A percentile compares a stretch with the other conserved stretches of the same genome.
Evolutionary conservation across 768 basidiomycete species (phyloP).

Genomic region (Russula earlei): DNA sequence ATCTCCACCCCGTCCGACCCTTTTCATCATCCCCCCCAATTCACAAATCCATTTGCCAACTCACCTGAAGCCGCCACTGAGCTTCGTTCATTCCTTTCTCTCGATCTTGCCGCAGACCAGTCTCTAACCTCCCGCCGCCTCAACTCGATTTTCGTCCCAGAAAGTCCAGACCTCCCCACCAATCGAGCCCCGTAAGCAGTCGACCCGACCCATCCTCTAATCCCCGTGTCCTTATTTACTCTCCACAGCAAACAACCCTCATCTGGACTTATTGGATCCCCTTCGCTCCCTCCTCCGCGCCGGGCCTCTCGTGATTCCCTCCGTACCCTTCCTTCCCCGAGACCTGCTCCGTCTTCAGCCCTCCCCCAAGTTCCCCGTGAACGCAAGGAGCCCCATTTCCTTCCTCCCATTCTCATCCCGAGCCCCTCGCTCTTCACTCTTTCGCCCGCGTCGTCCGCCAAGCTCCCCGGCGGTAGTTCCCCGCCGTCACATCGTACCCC

Average conservation of each 20-base stretch:
- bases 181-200: not conserved
- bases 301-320: conserved; percentile 35
- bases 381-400: not conserved
- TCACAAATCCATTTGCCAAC: conserved; percentile 14
- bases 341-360: conserved; percentile 46
- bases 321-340: conserved; percentile 47
- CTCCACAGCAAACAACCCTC: conserved; percentile 16
- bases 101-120: conserved; percentile 53
- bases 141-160: conserved; percentile 28
- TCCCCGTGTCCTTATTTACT: not conserved
- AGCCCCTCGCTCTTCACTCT: conserved; percentile 1
- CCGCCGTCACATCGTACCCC: not conserved
- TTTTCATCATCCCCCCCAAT: not conserved
- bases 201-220: not conserved
- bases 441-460: not conserved
- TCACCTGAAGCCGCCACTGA: not conserved
- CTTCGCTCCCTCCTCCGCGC: conserved; percentile 20
- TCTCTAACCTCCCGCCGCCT: conserved; percentile 28
- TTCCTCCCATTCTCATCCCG: conserved; percentile 12
- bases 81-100: conserved; percentile 53
- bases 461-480: not conserved
- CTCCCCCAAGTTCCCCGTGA: conserved; percentile 37
- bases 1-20: not conserved
- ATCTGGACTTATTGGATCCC: not conserved
- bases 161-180: conserved; percentile 2